Percentiles rank a stretch among this genome's conserved stretches.
Conservation (phyloP, 2,329 filamentous ascomycete genomes). For the Colletotrichum tanaceti region DNA sequence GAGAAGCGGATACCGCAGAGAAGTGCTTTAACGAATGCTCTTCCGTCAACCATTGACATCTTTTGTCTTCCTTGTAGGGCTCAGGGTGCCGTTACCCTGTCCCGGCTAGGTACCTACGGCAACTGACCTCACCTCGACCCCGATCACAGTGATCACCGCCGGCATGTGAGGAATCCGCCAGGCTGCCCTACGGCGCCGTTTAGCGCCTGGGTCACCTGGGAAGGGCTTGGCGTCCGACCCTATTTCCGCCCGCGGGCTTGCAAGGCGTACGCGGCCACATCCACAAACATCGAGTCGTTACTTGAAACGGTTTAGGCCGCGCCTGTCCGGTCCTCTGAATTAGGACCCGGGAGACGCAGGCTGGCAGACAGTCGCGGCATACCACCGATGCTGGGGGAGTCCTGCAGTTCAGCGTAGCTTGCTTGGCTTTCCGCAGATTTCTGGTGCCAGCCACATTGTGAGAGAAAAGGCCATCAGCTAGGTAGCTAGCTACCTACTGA, state of each 20-base stretch:
- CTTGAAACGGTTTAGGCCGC: constrained; percentile 18
- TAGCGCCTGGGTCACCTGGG: constrained; percentile 15
- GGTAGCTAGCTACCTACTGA: neutral
- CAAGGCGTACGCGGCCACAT: constrained; percentile 36
- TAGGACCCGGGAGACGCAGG: constrained; percentile 7
- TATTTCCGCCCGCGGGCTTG: constrained; percentile 31
- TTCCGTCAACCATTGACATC: neutral
- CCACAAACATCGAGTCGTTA: constrained; percentile 18
- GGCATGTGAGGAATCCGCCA: constrained; percentile 38
- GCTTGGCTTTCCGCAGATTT: neutral
- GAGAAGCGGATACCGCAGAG: neutral
- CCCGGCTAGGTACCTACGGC: neutral
- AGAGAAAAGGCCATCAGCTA: too few relatives aligned
- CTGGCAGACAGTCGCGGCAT: neutral
- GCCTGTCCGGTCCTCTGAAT: constrained; percentile 6
- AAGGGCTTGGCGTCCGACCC: constrained; percentile 35
- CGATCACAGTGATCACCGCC: constrained; percentile 25
- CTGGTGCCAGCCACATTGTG: neutral
- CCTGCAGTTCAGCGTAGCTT: constrained; percentile 4
- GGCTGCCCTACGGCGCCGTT: constrained; percentile 29
- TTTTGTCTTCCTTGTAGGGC: neutral
- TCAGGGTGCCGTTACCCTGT: too few relatives aligned
- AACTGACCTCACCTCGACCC: neutral
- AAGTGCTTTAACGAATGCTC: neutral
- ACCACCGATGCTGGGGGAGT: neutral